Evolutionary conservation across 2,329 filamentous ascomycete genomes (phyloP).

Genomic region (Exophiala spinifera): DNA sequence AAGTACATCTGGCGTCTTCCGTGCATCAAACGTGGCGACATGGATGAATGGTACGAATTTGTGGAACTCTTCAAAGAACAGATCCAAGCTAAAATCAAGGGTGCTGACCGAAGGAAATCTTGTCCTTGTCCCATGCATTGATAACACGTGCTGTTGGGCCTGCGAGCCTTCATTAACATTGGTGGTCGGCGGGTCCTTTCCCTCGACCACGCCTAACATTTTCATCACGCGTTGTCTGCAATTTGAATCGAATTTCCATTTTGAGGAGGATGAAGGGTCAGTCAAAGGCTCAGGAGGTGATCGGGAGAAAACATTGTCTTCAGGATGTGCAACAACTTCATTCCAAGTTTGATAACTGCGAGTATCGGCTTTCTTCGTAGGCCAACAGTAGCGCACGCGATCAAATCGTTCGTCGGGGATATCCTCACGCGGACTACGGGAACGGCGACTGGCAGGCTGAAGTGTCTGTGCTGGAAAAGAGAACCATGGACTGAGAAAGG

Average conservation of each 20-base stretch:
- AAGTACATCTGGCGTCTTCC: not conserved
- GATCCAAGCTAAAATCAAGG: not conserved
- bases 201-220: not conserved
- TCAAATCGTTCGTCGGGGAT: conserved; percentile 1
- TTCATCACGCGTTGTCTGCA: not conserved
- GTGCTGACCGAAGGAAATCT: not conserved
- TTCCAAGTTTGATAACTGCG: not conserved
- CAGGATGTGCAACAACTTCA: not conserved
- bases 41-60: not conserved
- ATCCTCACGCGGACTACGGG: not conserved
- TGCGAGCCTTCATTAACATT: too few species aligned
- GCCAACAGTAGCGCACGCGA: not conserved
- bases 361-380: not conserved
- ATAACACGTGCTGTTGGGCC: not conserved
- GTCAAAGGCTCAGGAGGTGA: not conserved
- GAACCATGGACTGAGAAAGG: not conserved
- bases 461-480: not conserved
- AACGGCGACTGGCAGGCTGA: not conserved
- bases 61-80: not conserved
- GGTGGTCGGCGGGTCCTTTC: not conserved
- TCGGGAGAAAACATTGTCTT: not conserved
- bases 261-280: not conserved
- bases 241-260: not conserved
- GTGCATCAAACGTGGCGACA: not conserved
- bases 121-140: not conserved